Conservation (phyloP, 768 basidiomycete species). For the Xerocomellus chrysenteron region DNA sequence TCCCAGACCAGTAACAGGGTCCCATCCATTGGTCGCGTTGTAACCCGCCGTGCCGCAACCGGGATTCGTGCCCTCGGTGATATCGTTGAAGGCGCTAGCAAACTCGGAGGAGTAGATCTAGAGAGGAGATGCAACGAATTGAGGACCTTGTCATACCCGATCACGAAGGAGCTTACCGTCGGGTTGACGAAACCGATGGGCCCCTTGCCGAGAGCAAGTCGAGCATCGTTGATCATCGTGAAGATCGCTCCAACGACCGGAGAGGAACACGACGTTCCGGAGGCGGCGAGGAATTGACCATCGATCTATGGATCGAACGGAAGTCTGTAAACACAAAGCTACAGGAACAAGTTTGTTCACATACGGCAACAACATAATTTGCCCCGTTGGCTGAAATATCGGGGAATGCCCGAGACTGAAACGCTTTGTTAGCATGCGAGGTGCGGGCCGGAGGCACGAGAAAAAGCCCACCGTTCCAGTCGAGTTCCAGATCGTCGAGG, state of each 20-base stretch:
- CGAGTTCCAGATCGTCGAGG: conserved; percentile 28
- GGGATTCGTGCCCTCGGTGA: conserved; percentile 43
- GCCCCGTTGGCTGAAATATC: conserved; percentile 40
- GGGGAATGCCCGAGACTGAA: conserved; percentile 36
- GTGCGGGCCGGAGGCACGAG: not conserved
- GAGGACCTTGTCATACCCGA: too few relatives aligned
- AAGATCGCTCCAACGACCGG: conserved; percentile 35
- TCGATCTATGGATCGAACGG: conserved; percentile 10
- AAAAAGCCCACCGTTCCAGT: conserved; percentile 21
- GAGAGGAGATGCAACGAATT: too few relatives aligned
- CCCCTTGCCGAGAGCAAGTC: conserved; percentile 31
- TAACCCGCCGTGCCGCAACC: conserved; percentile 44
- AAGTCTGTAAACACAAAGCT: not conserved
- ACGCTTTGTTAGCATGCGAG: conserved; percentile 12
- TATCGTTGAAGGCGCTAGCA: conserved; percentile 36
- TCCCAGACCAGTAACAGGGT: conserved; percentile 39
- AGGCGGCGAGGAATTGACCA: conserved; percentile 26
- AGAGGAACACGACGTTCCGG: conserved; percentile 35
- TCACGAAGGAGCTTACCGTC: not conserved
- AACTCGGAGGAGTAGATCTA: conserved; percentile 11
- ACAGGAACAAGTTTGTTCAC: not conserved
- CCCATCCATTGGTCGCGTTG: conserved; percentile 37
- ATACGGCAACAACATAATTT: conserved; percentile 24
- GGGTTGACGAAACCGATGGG: conserved; percentile 25
- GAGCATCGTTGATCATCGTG: conserved; percentile 41